Percentiles rank a stretch among this genome's conserved stretches.
phyloP scores from a whole-genome alignment of 2,329 filamentous ascomycete genomes.

The Epichloe hybrida region DNA sequence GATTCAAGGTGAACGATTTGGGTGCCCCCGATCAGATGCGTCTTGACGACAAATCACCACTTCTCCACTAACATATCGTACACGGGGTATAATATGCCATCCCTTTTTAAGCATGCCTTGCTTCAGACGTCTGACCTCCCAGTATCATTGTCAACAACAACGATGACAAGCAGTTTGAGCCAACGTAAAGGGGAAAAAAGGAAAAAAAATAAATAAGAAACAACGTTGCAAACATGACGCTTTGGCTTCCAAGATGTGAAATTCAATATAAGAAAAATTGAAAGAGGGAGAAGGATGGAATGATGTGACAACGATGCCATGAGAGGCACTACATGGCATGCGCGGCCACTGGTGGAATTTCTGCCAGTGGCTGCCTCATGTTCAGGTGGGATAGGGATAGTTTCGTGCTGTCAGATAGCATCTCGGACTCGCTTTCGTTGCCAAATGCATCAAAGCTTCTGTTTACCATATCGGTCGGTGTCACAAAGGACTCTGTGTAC shows the following conservation, averaged over 20 bases:
- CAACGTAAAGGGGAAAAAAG: not conserved
- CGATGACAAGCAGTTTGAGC: not conserved
- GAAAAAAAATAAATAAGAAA: not conserved
- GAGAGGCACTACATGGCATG: constrained; percentile 11
- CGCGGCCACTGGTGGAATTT: constrained; percentile 11
- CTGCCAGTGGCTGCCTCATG: constrained; percentile 18
- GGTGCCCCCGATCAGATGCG: no score
- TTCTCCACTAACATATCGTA: not conserved
- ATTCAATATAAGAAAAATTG: not conserved
- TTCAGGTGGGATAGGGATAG: constrained; percentile 52
- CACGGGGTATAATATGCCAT: constrained; percentile 2
- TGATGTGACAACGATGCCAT: no score
- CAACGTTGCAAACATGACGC: not conserved
- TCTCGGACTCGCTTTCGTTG: constrained; percentile 24
- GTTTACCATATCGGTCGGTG: constrained; percentile 32
- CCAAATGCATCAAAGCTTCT: constrained; percentile 27
- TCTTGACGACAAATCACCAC: no score
- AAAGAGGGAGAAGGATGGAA: not conserved
- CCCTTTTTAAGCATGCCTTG: not conserved
- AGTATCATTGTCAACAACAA: not conserved
- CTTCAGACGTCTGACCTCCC: not conserved
- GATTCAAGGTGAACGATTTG: no score
- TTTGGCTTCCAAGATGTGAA: not conserved
- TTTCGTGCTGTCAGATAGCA: constrained; percentile 45
- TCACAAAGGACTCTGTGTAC: constrained; percentile 37